Conservation (phyloP, 1,284 basidiomycete genomes). For the Xerocomus nothofagi region DNA sequence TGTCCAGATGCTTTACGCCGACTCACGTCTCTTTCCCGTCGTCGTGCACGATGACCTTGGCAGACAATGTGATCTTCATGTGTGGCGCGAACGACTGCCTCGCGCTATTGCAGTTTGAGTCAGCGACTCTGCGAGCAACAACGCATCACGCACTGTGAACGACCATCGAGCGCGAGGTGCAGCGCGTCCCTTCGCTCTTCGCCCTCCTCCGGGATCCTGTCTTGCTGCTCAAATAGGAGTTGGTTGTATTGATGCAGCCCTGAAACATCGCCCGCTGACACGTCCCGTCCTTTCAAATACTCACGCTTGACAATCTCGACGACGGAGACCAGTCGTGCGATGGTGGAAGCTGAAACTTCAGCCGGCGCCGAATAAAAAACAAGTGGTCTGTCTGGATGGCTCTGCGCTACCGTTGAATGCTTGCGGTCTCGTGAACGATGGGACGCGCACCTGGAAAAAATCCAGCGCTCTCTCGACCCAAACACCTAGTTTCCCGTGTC, state of each 20-base stretch:
- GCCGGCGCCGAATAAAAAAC: conserved; percentile 68
- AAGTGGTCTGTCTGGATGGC: conserved; percentile 54
- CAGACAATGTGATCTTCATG: conserved; percentile 72
- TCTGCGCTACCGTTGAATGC: conserved; percentile 40
- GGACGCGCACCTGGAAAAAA: conserved; percentile 55
- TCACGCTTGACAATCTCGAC: conserved; percentile 85
- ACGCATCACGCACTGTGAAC: conserved; percentile 55
- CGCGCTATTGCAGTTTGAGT: conserved; percentile 42
- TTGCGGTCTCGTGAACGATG: conserved; percentile 1
- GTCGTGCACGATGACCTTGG: conserved; percentile 46
- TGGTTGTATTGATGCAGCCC: conserved; percentile 84
- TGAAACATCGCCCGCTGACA: conserved; percentile 40
- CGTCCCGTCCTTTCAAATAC: conserved; percentile 54
- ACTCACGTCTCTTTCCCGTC: conserved; percentile 51
- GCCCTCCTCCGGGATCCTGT: conserved; percentile 30
- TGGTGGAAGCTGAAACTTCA: conserved; percentile 43
- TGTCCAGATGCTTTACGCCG: not conserved
- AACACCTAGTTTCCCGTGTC: conserved; percentile 59
- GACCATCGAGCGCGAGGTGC: conserved; percentile 41
- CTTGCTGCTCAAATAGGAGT: conserved; percentile 57
- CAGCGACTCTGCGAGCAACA: not conserved
- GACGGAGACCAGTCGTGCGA: conserved; percentile 72
- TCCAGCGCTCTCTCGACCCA: conserved; percentile 65
- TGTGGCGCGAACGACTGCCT: conserved; percentile 67
- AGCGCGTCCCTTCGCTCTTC: conserved; percentile 40